Percentiles rank a stretch among this genome's conserved stretches.
Evolutionary conservation across 192 early-diverging fungal species (phyloP).

Genomic region (Umbelopsis ramanniana): DNA sequence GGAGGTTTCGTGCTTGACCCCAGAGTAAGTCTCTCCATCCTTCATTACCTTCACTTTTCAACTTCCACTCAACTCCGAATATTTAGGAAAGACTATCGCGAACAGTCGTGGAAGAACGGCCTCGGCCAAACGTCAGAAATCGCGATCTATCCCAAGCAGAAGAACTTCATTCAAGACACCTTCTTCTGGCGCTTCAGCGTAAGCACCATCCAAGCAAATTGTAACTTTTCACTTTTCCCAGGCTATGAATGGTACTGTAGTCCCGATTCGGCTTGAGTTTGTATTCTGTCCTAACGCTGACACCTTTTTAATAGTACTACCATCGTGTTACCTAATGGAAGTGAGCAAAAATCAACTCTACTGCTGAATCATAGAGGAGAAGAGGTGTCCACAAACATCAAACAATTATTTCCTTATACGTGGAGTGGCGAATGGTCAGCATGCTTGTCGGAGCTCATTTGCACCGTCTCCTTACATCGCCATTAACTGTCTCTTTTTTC

Average conservation of each 20-base stretch:
- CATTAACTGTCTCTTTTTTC: not conserved
- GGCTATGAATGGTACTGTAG: slow-evolving; percentile 55
- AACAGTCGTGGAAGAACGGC: slow-evolving; percentile 64
- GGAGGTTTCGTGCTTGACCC: slow-evolving; percentile 18
- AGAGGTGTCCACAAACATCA: slow-evolving; percentile 48
- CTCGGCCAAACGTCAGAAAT: slow-evolving; percentile 64
- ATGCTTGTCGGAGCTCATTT: not conserved
- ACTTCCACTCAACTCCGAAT: not conserved
- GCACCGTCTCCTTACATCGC: not conserved
- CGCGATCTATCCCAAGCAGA: slow-evolving; percentile 52
- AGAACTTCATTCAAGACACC: slow-evolving; percentile 49
- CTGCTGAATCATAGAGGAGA: slow-evolving; percentile 58
- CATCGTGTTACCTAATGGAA: slow-evolving; percentile 31
- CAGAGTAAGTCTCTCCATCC: slow-evolving; percentile 25
- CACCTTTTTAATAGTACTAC: slow-evolving; percentile 40
- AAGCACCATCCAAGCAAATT: slow-evolving; percentile 30
- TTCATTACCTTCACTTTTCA: not conserved
- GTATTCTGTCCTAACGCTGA: not conserved
- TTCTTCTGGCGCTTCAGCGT: slow-evolving; percentile 63
- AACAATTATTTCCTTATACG: slow-evolving; percentile 61
- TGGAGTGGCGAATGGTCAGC: slow-evolving; percentile 60
- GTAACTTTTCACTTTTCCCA: slow-evolving; percentile 58
- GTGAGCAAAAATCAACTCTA: slow-evolving; percentile 39
- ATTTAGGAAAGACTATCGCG: slow-evolving; percentile 28
- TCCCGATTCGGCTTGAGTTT: not conserved